Conservation (phyloP, 164 flowering plant genomes). For the Tetrastigma voinierianum region DNA sequence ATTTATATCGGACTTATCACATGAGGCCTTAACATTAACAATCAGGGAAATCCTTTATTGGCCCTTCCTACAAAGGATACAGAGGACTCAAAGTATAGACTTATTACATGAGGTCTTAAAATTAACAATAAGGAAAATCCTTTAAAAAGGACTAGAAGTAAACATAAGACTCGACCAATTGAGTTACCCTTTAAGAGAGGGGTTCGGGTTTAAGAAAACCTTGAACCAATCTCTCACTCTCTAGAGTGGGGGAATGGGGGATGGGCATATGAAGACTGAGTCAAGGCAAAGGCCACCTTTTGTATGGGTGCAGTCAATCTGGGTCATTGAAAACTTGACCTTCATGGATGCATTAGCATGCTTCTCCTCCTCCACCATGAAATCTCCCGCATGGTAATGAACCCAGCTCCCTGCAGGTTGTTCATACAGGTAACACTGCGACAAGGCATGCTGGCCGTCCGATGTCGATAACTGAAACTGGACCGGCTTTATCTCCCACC, state of each 20-base stretch:
- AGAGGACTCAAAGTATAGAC: too few relatives aligned
- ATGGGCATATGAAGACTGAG: constrained; percentile 58
- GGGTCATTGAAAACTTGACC: constrained; percentile 71
- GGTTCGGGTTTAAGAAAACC: too few relatives aligned
- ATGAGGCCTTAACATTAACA: too few relatives aligned
- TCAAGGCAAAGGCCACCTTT: constrained; percentile 84
- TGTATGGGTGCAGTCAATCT: constrained; percentile 86
- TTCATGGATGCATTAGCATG: constrained; percentile 24
- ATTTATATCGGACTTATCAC: too few relatives aligned
- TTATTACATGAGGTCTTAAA: too few relatives aligned
- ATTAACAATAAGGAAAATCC: too few relatives aligned
- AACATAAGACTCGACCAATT: not conserved
- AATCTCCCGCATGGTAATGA: constrained; percentile 63
- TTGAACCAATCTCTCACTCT: constrained; percentile 26
- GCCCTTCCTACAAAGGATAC: too few relatives aligned
- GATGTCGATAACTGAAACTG: constrained; percentile 58
- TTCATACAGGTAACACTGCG: constrained; percentile 44
- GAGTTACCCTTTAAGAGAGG: not conserved
- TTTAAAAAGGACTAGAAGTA: too few relatives aligned
- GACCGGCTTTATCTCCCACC: constrained; percentile 86
- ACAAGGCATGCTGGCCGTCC: constrained; percentile 48
- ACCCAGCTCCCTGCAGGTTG: constrained; percentile 63
- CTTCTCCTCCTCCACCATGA: constrained; percentile 36
- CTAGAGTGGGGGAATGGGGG: too few relatives aligned
- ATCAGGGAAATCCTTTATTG: too few relatives aligned